Conservation (phyloP, 2,329 filamentous ascomycete species). For the Aspergillus quadrilineatus region DNA sequence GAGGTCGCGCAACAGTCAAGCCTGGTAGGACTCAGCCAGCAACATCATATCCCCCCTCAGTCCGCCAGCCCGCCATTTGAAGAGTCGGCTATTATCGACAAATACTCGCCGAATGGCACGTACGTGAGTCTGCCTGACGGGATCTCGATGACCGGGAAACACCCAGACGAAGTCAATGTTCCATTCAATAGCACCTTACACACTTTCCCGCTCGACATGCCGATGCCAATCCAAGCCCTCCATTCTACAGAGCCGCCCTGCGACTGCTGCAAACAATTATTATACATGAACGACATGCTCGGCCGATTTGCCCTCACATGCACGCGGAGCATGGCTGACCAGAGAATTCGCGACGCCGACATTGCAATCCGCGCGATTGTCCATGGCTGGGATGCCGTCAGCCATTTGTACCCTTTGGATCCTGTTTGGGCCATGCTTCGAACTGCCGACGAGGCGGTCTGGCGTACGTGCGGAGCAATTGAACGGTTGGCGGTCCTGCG, state of each 20-base stretch:
- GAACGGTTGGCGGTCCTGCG: conserved; percentile 8
- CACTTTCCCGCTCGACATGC: conserved; percentile 6
- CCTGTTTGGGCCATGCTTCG: conserved; percentile 14
- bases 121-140: background rate
- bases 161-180: background rate
- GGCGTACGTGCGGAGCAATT: conserved; percentile 9
- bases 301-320: background rate
- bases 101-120: background rate
- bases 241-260: background rate
- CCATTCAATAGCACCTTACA: conserved; percentile 9
- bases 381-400: conserved; percentile 12
- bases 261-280: conserved; percentile 8
- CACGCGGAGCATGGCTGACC: conserved; percentile 1
- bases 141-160: background rate
- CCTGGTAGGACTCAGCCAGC: background rate
- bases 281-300: conserved; percentile 14
- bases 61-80: conserved; percentile 2
- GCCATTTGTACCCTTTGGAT: conserved; percentile 6
- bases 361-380: conserved; percentile 13
- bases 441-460: conserved; percentile 9
- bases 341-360: conserved; percentile 9
- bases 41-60: background rate
- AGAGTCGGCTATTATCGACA: background rate
- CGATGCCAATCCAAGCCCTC: background rate
- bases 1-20: conserved; percentile 1